Base-by-base conservation (phyloP, 2,329 filamentous ascomycete genomes). In the Podosphaera fusca region DNA sequence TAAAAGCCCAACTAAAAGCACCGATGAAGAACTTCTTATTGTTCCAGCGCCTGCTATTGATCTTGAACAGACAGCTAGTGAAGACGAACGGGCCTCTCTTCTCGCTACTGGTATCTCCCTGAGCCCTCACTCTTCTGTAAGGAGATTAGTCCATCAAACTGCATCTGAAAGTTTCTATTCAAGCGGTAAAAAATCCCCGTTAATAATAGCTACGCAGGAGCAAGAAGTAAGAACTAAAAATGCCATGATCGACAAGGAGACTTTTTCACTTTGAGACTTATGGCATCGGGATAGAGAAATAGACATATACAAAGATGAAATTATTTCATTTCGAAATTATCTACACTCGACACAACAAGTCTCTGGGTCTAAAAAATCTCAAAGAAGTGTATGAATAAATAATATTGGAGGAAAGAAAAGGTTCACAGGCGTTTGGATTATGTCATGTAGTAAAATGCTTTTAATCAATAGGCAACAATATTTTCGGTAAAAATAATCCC, bases 11-110 rank as follows among this genome's bases (percentile, higher is more conserved):
- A 69, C 70, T 8, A 65, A 65, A 33, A 64, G 68, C 6, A 66
- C 65, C 1, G 73, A 74, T 5, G 76, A 81, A 58, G 73, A 71
- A 7, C 67, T 85, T 46, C 71, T 85, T 3, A 76, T 86, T 14
- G 80, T 85, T 10, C 76, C 78, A 58, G 81, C 45, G 8, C 45
- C 45, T 58, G 61, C 59, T 3, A 64, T 67, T 9, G 67, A 68
- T 14, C 60, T 59, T 0, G 62, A 63, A 21, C 61, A 60, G 40
- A 30, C 4, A 1, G 14, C 35, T 8, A 56, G 52, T 45, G 55
- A 56, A 33, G 45, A 42, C 50, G 50, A 21, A 21, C 21, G 33
- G 58, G 40, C 51, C 7, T 42, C 55, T 47, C 8, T 47, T 29
- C 14, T 29, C 34, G 38, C 50, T 33, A n/a, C n/a, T 34, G 29